phyloP scores from a whole-genome alignment of 305 asterid genomes.

The Plantago coronopus region DNA sequence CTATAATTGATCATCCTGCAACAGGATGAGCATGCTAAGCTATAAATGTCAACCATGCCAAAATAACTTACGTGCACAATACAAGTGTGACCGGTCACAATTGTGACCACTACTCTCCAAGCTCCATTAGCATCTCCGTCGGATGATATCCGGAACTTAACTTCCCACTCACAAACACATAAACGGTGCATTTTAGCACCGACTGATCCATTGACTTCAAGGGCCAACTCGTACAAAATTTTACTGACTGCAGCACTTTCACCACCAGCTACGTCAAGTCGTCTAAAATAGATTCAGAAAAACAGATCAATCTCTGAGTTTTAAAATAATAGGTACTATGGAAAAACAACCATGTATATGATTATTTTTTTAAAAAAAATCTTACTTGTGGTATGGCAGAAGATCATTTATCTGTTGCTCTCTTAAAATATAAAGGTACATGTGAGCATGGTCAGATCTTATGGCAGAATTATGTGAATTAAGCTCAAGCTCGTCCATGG shows the following conservation, averaged over 20 bases:
- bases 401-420: slow-evolving; percentile 91
- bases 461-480: slow-evolving; percentile 77
- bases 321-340: slow-evolving; percentile 1
- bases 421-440: slow-evolving; percentile 76
- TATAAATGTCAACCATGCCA: background rate
- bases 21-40: background rate
- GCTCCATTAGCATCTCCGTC: slow-evolving; percentile 91
- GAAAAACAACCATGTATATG: background rate
- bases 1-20: background rate
- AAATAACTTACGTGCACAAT: slow-evolving; percentile 74
- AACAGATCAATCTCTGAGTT: slow-evolving; percentile 21
- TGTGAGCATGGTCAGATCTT: slow-evolving; percentile 90
- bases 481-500: slow-evolving; percentile 97
- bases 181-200: slow-evolving; percentile 94
- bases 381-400: slow-evolving; percentile 76
- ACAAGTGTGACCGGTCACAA: slow-evolving; percentile 94
- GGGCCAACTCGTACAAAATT: slow-evolving; percentile 62
- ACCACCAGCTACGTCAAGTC: slow-evolving; percentile 43
- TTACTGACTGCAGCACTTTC: slow-evolving; percentile 71
- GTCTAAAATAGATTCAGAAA: slow-evolving; percentile 44
- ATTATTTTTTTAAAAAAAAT: slow-evolving; percentile 21
- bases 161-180: slow-evolving; percentile 94
- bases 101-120: slow-evolving; percentile 87
- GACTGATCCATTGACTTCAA: slow-evolving; percentile 62
- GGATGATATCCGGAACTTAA: slow-evolving; percentile 87